Evolutionary conservation across 495 filamentous ascomycete genomes (phyloP), one percentile per base, ranked within the genome.

Genomic region (Aspergillus leporis): DNA sequence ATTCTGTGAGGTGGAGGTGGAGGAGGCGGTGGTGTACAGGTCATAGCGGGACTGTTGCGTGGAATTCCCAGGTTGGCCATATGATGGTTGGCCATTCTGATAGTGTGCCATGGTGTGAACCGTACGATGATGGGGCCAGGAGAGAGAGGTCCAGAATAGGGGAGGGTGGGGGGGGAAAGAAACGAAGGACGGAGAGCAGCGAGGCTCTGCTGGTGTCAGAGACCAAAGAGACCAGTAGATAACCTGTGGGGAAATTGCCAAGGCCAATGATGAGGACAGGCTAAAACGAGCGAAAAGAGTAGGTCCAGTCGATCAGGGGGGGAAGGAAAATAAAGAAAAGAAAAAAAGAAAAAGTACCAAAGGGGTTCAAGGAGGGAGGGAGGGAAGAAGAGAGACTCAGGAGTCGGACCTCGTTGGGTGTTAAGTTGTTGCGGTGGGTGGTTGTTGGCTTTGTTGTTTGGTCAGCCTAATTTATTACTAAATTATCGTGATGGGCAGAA

Each of bases 61-160:
- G 31, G 61, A 55, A 61, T 66, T 61, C 16, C 50, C 50, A 4
- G 64, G 51, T 49, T 64, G 65, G 62, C 76, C 79, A 61, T 82
- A 82, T 34, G 66, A 48, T 51, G 68, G 71, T 46, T 81, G 73
- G 46, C 80, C 80, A 63, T 81, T 78, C 59, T 75, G 74, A 64
- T 83, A 79, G 58, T 79, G 76, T 34, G 78, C 72, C 79, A 83
- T 83, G 8, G 36, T 62, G 56, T 47, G 43, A 47, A 40, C 51
- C 32, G 51, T 14, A 22, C 32, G 34, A 21, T 14, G 19, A 40
- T 16, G 54, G 46, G 41, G 23, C 54, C 5, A 9, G 28, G n/a
- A 47, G 43, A 28, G 25, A 36, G 43, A 28, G 25, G 21, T 12
- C 19, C 43, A 22, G 19, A 47, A 47, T 47, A 53, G 32, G 49